Conservation (phyloP, 192 early-diverging fungal genomes). For the Mortierella hygrophila region DNA sequence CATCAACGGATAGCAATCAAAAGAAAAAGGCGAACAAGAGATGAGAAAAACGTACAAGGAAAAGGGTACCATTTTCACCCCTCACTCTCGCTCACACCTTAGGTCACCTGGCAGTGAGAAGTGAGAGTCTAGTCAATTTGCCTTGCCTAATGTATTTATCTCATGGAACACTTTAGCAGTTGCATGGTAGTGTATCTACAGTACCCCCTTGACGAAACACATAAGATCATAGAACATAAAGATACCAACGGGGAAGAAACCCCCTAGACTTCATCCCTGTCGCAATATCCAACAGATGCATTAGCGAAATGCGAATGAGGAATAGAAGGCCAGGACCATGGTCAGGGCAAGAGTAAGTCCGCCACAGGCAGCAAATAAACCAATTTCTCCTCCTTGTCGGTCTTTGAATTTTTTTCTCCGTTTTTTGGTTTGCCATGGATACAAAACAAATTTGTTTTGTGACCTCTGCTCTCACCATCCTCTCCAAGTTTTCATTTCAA, state of each 20-base stretch:
- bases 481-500: background rate
- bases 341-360: background rate
- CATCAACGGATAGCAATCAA: background rate
- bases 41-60: background rate
- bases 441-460: background rate
- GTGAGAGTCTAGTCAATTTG: background rate
- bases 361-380: background rate
- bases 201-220: background rate
- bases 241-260: background rate
- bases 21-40: background rate
- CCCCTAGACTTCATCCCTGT: background rate
- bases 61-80: background rate
- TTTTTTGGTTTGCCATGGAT: background rate
- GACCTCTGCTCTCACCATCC: too few species aligned
- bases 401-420: slow-evolving; percentile 1
- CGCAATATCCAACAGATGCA: background rate
- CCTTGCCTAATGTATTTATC: background rate
- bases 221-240: background rate
- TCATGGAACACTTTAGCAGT: background rate
- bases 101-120: background rate
- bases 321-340: slow-evolving; percentile 3
- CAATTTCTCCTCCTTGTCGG: background rate
- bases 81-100: background rate
- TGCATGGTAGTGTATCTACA: background rate
- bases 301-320: background rate